These are phyloP conservation scores for Astragalus membranaceus DNA, from an alignment of 306 rosid genomes.

Conservation along the genomic window DNA sequence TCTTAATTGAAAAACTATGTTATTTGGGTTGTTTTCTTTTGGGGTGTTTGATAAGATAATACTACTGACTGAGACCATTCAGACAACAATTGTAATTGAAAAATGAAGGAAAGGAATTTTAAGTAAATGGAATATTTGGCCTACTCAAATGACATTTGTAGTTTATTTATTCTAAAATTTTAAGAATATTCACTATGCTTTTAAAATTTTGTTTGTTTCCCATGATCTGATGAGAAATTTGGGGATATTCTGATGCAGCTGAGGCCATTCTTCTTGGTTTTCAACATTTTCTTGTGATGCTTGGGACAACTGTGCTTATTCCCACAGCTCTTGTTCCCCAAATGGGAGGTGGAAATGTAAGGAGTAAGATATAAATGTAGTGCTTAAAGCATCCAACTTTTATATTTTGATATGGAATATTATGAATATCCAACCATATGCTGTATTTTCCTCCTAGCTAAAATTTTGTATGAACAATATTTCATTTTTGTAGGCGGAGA, in stretches of 20 bases:
- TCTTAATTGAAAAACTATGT: neutral
- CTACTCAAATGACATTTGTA: neutral
- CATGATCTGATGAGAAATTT: slow-evolving; percentile 12
- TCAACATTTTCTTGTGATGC: slow-evolving; percentile 98
- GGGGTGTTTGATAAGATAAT: neutral
- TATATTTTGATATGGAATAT: neutral
- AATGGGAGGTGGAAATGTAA: slow-evolving; percentile 99
- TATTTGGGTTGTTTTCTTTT: neutral
- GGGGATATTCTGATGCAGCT: slow-evolving; percentile 55
- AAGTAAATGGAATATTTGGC: slow-evolving; percentile 8
- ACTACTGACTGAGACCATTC: neutral
- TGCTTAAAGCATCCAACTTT: neutral
- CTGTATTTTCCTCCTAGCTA: neutral
- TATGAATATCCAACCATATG: neutral
- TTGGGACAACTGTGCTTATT: slow-evolving; percentile 93
- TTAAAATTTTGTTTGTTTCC: neutral
- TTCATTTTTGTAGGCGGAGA: slow-evolving; percentile 58
- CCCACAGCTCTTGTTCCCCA: slow-evolving; percentile 97
- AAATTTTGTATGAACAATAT: neutral
- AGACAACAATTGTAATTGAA: neutral
- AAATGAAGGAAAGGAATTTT: neutral
- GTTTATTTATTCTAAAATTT: neutral
- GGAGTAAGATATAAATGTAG: slow-evolving; percentile 15
- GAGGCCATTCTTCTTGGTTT: slow-evolving; percentile 99
- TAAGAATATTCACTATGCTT: slow-evolving; percentile 4